Percentiles rank a stretch among this genome's conserved stretches.
These are phyloP conservation scores for Penicillium oxalicum DNA, from an alignment of 2,329 filamentous ascomycete genomes.

Conservation along the genomic window DNA sequence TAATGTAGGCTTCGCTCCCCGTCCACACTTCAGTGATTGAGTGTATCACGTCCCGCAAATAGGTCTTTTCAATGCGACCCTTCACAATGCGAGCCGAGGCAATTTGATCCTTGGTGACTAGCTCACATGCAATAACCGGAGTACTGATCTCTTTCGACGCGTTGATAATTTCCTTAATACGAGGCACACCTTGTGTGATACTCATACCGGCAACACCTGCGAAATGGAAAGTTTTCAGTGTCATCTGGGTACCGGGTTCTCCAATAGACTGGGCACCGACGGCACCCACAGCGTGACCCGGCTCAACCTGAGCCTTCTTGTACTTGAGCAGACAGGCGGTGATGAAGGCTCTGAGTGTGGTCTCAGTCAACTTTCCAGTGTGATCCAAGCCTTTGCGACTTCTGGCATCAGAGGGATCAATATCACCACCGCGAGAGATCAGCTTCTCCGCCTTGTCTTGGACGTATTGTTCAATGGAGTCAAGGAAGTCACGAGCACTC, in stretches of 20 bases:
- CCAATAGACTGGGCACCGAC: conserved; percentile 97
- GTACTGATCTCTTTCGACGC: conserved; percentile 91
- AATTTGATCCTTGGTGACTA: conserved; percentile 69
- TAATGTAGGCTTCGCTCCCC: conserved; percentile 66
- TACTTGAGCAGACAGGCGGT: conserved; percentile 81
- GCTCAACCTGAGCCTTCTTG: conserved; percentile 82
- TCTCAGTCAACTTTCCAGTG: conserved; percentile 75
- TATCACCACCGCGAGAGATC: conserved; percentile 33
- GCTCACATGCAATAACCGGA: conserved; percentile 81
- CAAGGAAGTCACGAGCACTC: conserved; percentile 73
- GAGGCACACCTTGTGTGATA: conserved; percentile 96
- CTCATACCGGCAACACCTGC: conserved; percentile 99
- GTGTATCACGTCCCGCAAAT: conserved; percentile 69
- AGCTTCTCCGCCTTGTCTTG: conserved; percentile 57
- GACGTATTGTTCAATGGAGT: conserved; percentile 70
- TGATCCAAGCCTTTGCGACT: conserved; percentile 50
- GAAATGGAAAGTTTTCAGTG: conserved; percentile 98
- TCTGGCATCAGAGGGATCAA: conserved; percentile 24
- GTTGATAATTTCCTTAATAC: conserved; percentile 99
- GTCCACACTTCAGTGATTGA: conserved; percentile 87
- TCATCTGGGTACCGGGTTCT: conserved; percentile 98
- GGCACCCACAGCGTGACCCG: conserved; percentile 90
- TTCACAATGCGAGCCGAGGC: conserved; percentile 86
- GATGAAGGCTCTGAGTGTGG: conserved; percentile 70
- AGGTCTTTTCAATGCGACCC: conserved; percentile 91